These are phyloP conservation scores for Micractinium conductrix DNA, from an alignment of 139 green algal genomes.

Conservation along the genomic window DNA sequence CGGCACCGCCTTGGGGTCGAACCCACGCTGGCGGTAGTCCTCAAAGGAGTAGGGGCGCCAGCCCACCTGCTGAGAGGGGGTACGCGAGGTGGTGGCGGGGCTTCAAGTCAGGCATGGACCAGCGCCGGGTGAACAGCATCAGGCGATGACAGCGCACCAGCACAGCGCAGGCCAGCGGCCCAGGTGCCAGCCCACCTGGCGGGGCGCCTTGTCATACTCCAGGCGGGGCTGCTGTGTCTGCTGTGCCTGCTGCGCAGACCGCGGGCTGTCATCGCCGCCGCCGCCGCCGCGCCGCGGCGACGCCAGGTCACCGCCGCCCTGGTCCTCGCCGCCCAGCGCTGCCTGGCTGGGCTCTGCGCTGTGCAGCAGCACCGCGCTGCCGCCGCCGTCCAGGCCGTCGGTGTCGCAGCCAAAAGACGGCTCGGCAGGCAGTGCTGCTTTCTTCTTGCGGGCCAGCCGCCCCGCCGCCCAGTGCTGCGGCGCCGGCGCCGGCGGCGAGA, in stretches of 20 bases:
- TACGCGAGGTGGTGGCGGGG: too few relatives aligned
- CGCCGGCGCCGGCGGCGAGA: not conserved
- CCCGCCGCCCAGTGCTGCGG: not conserved
- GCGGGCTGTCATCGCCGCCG: not conserved
- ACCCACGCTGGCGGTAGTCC: conserved; percentile 55
- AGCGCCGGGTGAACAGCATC: too few relatives aligned
- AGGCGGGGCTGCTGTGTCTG: not conserved
- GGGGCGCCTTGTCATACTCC: conserved; percentile 42
- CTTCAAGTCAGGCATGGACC: too few relatives aligned
- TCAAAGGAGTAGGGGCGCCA: conserved; percentile 45
- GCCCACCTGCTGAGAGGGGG: too few relatives aligned
- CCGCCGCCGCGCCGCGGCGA: not conserved
- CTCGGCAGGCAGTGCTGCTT: conserved; percentile 15
- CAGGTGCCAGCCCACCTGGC: too few relatives aligned
- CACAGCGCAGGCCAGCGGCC: too few relatives aligned
- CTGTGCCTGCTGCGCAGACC: not conserved
- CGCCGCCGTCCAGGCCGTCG: not conserved
- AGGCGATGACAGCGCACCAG: too few relatives aligned
- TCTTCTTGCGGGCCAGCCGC: conserved; percentile 20
- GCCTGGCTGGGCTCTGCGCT: conserved; percentile 4
- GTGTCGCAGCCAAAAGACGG: conserved; percentile 5
- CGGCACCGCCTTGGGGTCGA: conserved; percentile 63
- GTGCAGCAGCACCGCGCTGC: not conserved
- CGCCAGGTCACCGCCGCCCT: not conserved
- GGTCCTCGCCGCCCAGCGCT: not conserved